A percentile compares a stretch with the other conserved stretches of the same genome.
These are phyloP conservation scores for Penicillium janthinellum DNA, from an alignment of 2,329 filamentous ascomycete genomes.

Conservation along the genomic window DNA sequence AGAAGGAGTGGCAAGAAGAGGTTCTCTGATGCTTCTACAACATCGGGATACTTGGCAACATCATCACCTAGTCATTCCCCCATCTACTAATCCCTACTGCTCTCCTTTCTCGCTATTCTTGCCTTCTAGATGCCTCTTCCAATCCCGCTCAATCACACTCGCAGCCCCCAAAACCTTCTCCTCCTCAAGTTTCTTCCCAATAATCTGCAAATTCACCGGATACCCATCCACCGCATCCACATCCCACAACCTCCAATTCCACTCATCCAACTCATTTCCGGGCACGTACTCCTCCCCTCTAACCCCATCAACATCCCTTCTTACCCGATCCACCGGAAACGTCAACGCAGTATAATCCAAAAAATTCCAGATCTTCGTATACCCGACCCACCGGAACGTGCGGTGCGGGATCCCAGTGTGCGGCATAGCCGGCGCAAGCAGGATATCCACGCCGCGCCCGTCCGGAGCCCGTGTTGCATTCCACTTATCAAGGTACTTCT, in stretches of 20 bases:
- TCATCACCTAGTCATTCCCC: background rate
- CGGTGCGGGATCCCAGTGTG: constrained; percentile 56
- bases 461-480: constrained; percentile 49
- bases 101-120: background rate
- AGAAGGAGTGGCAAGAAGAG: too few species aligned
- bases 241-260: constrained; percentile 55
- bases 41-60: background rate
- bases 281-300: constrained; percentile 45
- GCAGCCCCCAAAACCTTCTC: constrained; percentile 56
- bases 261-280: constrained; percentile 54
- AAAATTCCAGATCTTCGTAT: constrained; percentile 65
- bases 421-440: constrained; percentile 63
- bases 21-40: background rate
- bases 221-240: constrained; percentile 45
- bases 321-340: constrained; percentile 56
- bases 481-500: constrained; percentile 63
- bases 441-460: constrained; percentile 55
- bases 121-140: constrained; percentile 14
- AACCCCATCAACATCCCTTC: constrained; percentile 43
- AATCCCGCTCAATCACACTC: constrained; percentile 31
- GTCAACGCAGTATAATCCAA: constrained; percentile 63
- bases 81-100: background rate
- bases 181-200: constrained; percentile 56
- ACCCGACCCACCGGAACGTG: constrained; percentile 54
- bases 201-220: constrained; percentile 57